Conservation (phyloP, 129 eudicot species). For the Lactuca sativa region DNA sequence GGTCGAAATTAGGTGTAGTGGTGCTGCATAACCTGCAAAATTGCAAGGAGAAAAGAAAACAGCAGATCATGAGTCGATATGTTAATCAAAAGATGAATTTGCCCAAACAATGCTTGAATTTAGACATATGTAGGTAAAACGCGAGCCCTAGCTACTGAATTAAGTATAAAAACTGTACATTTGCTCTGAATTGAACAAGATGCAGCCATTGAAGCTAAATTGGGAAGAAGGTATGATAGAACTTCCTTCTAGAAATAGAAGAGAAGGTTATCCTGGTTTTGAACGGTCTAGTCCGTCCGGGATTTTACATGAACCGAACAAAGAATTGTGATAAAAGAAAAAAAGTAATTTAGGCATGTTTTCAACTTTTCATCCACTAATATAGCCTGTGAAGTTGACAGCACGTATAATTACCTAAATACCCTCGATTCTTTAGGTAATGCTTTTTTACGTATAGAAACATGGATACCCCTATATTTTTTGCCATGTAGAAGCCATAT, state of each 20-base stretch:
- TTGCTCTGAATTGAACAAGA: conserved; percentile 24
- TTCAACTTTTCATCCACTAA: too few species aligned
- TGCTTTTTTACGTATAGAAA: too few species aligned
- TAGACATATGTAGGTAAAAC: not conserved
- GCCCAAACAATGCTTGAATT: conserved; percentile 10
- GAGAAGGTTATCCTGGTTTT: conserved; percentile 23
- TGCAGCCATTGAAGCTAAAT: conserved; percentile 17
- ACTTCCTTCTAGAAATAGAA: not conserved
- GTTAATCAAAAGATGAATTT: conserved; percentile 8
- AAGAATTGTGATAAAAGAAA: too few species aligned
- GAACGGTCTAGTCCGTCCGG: conserved; percentile 1
- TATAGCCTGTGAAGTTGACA: too few species aligned
- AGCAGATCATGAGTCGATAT: not conserved
- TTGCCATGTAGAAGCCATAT: too few species aligned
- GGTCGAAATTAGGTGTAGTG: conserved; percentile 23
- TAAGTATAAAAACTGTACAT: conserved; percentile 6
- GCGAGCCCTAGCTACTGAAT: conserved; percentile 18
- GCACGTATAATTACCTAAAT: too few species aligned
- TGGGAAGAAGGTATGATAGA: not conserved
- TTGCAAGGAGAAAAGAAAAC: not conserved
- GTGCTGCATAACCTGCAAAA: conserved; percentile 27
- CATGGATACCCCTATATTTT: too few species aligned
- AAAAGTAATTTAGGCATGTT: too few species aligned
- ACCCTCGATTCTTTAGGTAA: too few species aligned
- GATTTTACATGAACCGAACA: not conserved